These are phyloP conservation scores for Phytophthora podocarpi DNA, from an alignment of 352 stramenopile genomes.

Conservation along the genomic window DNA sequence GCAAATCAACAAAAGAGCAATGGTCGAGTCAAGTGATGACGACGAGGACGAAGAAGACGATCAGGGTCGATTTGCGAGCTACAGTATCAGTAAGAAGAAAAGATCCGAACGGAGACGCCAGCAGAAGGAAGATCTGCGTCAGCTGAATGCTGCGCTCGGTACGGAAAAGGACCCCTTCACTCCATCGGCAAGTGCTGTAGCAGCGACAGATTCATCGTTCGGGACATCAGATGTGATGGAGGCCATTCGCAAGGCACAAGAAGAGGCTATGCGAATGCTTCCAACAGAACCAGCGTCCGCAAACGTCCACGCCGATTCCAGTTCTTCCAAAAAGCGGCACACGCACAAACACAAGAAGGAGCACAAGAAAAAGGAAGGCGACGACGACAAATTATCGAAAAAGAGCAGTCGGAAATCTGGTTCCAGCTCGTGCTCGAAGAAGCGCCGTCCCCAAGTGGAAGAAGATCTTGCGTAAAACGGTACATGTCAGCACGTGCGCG, in stretches of 20 bases:
- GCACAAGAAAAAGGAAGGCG: constrained; percentile 30
- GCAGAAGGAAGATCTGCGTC: constrained; percentile 51
- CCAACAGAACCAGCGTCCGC: not conserved
- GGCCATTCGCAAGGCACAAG: constrained; percentile 68
- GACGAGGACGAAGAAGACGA: constrained; percentile 34
- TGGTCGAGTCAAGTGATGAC: constrained; percentile 40
- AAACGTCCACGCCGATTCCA: constrained; percentile 7
- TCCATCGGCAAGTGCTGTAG: not conserved
- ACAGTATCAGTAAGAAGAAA: constrained; percentile 51
- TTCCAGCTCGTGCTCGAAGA: constrained; percentile 30
- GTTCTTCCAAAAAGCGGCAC: constrained; percentile 23
- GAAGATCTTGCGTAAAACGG: constrained; percentile 21
- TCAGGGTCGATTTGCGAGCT: constrained; percentile 52
- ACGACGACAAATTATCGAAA: constrained; percentile 23
- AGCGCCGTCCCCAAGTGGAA: constrained; percentile 9
- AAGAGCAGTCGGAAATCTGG: constrained; percentile 34
- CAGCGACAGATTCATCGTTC: constrained; percentile 19
- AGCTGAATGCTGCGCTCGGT: constrained; percentile 40
- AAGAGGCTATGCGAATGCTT: constrained; percentile 74
- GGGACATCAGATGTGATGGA: constrained; percentile 61
- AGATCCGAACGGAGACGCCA: constrained; percentile 39
- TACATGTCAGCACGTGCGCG: constrained; percentile 1
- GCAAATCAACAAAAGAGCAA: not conserved
- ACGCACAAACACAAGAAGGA: constrained; percentile 42
- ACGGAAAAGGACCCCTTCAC: constrained; percentile 12